These are phyloP conservation scores for Diaporthe nobilis DNA, from an alignment of 2,329 filamentous ascomycete species.

Conservation along the genomic window DNA sequence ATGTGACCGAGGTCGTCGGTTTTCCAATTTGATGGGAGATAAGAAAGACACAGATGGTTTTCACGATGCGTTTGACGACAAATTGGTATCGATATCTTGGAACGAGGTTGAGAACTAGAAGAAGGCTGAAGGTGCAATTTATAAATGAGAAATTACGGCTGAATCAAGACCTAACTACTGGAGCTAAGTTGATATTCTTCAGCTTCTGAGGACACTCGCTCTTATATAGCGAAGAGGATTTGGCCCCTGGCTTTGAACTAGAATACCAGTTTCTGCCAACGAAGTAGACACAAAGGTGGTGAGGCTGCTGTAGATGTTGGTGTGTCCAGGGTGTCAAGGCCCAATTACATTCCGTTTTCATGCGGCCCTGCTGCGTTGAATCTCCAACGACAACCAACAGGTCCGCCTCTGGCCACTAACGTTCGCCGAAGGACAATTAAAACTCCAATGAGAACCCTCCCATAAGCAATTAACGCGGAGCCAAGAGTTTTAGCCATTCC, in stretches of 20 bases:
- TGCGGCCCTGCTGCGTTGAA: background rate
- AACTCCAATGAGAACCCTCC: too few relatives aligned
- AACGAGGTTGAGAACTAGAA: too few relatives aligned
- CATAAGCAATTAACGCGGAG: background rate
- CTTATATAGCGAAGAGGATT: background rate
- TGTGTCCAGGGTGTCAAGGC: background rate
- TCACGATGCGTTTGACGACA: background rate
- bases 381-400: background rate
- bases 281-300: background rate
- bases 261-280: too few relatives aligned
- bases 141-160: too few relatives aligned
- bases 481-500: background rate
- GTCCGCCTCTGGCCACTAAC: background rate
- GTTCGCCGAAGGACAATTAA: background rate
- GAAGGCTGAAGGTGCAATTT: too few relatives aligned
- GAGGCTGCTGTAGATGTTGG: background rate
- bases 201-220: too few relatives aligned
- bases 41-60: too few relatives aligned
- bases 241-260: background rate
- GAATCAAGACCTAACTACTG: too few relatives aligned
- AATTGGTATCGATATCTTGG: too few relatives aligned
- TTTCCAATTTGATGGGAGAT: too few relatives aligned
- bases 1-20: too few relatives aligned
- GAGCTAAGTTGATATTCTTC: too few relatives aligned
- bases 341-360: background rate